Evolutionary conservation across 2,329 filamentous ascomycete genomes (phyloP).

Genomic region (Xylaria sp.): DNA sequence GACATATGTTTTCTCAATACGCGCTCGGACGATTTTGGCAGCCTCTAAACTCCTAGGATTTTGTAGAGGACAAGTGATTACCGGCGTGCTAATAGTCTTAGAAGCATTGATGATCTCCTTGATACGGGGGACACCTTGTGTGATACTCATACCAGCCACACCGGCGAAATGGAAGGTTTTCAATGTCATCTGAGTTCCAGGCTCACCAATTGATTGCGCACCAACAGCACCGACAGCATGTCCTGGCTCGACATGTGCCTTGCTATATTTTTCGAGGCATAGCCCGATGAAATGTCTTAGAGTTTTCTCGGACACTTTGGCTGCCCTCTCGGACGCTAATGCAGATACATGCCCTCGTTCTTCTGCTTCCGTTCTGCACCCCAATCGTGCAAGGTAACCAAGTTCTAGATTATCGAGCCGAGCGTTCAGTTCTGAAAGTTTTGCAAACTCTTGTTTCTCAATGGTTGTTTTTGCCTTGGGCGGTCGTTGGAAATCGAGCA

Average conservation of each 20-base stretch:
- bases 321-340: constrained; percentile 71
- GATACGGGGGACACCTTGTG: constrained; percentile 98
- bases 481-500: constrained; percentile 38
- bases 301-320: constrained; percentile 82
- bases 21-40: constrained; percentile 89
- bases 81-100: constrained; percentile 90
- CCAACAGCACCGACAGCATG: constrained; percentile 96
- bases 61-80: constrained; percentile 87
- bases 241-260: constrained; percentile 90
- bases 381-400: constrained; percentile 34
- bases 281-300: constrained; percentile 80
- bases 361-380: constrained; percentile 44
- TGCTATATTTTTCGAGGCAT: constrained; percentile 90
- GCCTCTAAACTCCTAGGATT: constrained; percentile 80
- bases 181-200: constrained; percentile 98
- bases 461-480: constrained; percentile 31
- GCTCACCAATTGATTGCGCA: constrained; percentile 97
- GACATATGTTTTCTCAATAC: constrained; percentile 94
- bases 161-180: constrained; percentile 99
- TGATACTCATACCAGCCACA: constrained; percentile 99
- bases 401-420: constrained; percentile 36
- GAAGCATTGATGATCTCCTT: constrained; percentile 99
- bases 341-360: constrained; percentile 45
- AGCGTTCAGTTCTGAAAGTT: constrained; percentile 31
- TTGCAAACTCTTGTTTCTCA: constrained; percentile 38